Conservation (phyloP, 1,139 yeast species). For the Debaryomyces singareniensis region DNA sequence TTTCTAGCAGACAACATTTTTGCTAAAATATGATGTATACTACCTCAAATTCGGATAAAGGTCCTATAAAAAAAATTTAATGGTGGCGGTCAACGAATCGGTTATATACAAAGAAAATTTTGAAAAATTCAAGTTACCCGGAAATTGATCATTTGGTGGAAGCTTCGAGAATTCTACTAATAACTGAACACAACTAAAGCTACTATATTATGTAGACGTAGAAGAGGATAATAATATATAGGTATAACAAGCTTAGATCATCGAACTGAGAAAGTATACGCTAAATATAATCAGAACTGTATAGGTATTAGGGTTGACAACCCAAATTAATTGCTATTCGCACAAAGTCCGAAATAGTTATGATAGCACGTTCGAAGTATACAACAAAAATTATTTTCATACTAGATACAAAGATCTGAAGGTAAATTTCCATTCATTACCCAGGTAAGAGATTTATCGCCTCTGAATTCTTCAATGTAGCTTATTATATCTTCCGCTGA, state of each 20-base stretch:
- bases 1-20: slow-evolving; percentile 43
- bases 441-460: slow-evolving; percentile 43
- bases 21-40: slow-evolving; percentile 5
- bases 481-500: slow-evolving; percentile 38
- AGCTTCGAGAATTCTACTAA: slow-evolving; percentile 3
- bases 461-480: slow-evolving; percentile 38
- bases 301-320: too few species aligned
- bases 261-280: too few species aligned
- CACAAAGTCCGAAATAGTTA: not conserved
- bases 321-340: too few species aligned
- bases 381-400: too few species aligned
- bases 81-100: slow-evolving; percentile 4
- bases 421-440: slow-evolving; percentile 46
- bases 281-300: too few species aligned
- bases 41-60: not conserved
- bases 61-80: slow-evolving; percentile 2
- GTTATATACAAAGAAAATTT: slow-evolving; percentile 7
- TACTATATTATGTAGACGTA: too few species aligned
- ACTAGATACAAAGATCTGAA: slow-evolving; percentile 18
- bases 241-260: too few species aligned
- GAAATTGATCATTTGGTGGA: slow-evolving; percentile 5
- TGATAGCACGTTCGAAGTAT: too few species aligned
- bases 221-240: too few species aligned
- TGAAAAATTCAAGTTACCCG: slow-evolving; percentile 18
- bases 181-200: slow-evolving; percentile 1